Percentiles rank a stretch among this genome's conserved stretches.
Evolutionary conservation across 2,329 filamentous ascomycete species (phyloP).

Genomic region (Aspergillus oerlinghausenensis): DNA sequence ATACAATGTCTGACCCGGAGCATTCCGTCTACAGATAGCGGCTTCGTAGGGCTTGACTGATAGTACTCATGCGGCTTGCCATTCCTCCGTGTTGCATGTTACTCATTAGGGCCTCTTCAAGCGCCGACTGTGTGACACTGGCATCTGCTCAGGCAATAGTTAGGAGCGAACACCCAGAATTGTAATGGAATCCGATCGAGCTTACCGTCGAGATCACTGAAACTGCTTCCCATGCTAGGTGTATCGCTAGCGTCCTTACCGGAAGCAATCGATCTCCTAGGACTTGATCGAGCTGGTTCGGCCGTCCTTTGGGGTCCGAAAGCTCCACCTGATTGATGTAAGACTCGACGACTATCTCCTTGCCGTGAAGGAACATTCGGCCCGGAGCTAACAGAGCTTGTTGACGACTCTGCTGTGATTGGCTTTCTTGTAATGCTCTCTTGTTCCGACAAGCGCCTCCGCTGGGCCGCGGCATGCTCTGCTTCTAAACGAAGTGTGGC

Average conservation of each 20-base stretch:
- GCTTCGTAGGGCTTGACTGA: conserved; percentile 52
- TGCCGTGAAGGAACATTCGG: conserved; percentile 21
- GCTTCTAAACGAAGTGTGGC: conserved; percentile 39
- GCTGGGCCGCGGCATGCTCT: conserved; percentile 22
- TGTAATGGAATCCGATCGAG: not conserved
- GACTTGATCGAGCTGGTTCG: conserved; percentile 46
- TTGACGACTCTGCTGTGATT: conserved; percentile 26
- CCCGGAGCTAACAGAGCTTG: conserved; percentile 37
- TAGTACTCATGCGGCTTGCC: conserved; percentile 47
- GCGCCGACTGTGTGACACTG: conserved; percentile 60
- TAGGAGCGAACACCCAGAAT: not conserved
- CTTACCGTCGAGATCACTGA: conserved; percentile 60
- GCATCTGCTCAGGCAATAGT: conserved; percentile 42
- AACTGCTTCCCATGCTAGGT: conserved; percentile 61
- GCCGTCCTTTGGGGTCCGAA: conserved; percentile 45
- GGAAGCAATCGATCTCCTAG: conserved; percentile 34
- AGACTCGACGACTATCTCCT: conserved; percentile 15
- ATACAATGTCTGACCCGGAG: not conserved
- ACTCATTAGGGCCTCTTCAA: conserved; percentile 60
- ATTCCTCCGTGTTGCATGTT: conserved; percentile 55
- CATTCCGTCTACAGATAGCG: conserved; percentile 38
- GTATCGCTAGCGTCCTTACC: conserved; percentile 49
- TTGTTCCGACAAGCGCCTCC: conserved; percentile 25
- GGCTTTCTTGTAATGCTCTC: conserved; percentile 15
- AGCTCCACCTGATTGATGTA: conserved; percentile 12